phyloP scores from a whole-genome alignment of 2,329 filamentous ascomycete species.

The Ophiosphaerella narmari region DNA sequence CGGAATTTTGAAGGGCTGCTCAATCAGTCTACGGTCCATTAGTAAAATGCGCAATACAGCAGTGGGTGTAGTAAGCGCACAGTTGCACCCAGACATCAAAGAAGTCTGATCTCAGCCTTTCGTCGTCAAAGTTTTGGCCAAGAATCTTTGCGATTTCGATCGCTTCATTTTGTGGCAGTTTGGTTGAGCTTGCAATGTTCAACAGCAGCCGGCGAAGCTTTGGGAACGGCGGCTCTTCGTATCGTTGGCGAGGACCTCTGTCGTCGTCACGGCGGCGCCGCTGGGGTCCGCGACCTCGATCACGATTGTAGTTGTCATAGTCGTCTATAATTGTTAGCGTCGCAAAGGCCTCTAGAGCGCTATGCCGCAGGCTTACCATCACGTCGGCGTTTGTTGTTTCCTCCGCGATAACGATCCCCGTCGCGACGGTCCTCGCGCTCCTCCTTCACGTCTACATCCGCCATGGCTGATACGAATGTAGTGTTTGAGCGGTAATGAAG shows the following conservation, averaged over 20 bases:
- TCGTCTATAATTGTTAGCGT: constrained; percentile 29
- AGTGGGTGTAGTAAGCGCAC: constrained; percentile 45
- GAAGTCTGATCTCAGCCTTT: constrained; percentile 74
- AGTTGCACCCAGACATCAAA: constrained; percentile 76
- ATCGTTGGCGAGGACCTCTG: constrained; percentile 35
- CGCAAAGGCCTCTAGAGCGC: neutral
- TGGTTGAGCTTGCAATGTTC: constrained; percentile 45
- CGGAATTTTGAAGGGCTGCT: constrained; percentile 97
- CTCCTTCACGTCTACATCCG: constrained; percentile 35
- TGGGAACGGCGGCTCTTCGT: constrained; percentile 40
- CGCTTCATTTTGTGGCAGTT: constrained; percentile 44
- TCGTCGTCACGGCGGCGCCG: constrained; percentile 38
- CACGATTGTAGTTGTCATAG: constrained; percentile 29
- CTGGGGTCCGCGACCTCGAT: constrained; percentile 37
- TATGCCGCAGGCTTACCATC: constrained; percentile 30
- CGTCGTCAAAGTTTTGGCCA: constrained; percentile 77
- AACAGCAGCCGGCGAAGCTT: constrained; percentile 43
- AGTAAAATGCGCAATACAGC: constrained; percentile 7
- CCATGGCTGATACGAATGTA: constrained; percentile 26
- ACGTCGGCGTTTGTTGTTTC: constrained; percentile 37
- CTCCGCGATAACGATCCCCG: constrained; percentile 29
- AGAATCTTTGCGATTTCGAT: constrained; percentile 63
- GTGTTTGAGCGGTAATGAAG: constrained; percentile 15
- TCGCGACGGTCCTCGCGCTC: constrained; percentile 38
- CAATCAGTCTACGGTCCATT: constrained; percentile 60